These are phyloP conservation scores for Russula emetica DNA, from an alignment of 768 basidiomycete genomes.

Conservation along the genomic window DNA sequence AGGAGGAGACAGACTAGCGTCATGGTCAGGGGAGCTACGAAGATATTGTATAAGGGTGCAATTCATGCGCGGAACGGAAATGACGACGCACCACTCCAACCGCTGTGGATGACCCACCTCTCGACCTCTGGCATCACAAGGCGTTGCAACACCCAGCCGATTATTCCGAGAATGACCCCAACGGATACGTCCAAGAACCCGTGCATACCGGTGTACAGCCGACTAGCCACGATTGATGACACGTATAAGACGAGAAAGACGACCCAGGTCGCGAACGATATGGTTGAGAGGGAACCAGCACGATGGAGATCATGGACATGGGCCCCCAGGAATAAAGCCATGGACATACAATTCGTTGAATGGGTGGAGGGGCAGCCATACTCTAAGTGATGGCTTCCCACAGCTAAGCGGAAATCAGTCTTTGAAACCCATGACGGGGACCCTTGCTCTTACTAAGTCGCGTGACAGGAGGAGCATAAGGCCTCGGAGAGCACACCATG, in stretches of 20 bases:
- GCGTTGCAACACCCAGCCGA: constrained; percentile 52
- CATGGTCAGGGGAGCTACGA: constrained; percentile 53
- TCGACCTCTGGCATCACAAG: constrained; percentile 40
- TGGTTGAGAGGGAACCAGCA: constrained; percentile 41
- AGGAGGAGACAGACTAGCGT: constrained; percentile 63
- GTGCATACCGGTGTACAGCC: constrained; percentile 87
- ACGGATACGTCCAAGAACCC: constrained; percentile 69
- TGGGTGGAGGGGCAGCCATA: constrained; percentile 97
- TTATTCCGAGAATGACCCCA: constrained; percentile 60
- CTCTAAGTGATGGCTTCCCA: constrained; percentile 78
- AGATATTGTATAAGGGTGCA: neutral
- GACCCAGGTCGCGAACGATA: constrained; percentile 41
- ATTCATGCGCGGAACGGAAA: constrained; percentile 7
- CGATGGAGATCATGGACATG: constrained; percentile 52
- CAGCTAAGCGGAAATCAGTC: constrained; percentile 41
- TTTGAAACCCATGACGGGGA: neutral
- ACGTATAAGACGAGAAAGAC: constrained; percentile 52
- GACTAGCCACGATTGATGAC: constrained; percentile 70
- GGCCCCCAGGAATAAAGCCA: constrained; percentile 75
- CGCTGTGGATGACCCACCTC: constrained; percentile 38
- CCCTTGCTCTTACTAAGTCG: constrained; percentile 61
- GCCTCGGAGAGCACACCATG: constrained; percentile 83
- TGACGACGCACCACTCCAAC: constrained; percentile 37
- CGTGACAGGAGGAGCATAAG: constrained; percentile 87
- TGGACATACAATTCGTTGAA: constrained; percentile 84